Base-by-base conservation (phyloP, 108 stramenopile genomes). In the Conticribra weissflogii region DNA sequence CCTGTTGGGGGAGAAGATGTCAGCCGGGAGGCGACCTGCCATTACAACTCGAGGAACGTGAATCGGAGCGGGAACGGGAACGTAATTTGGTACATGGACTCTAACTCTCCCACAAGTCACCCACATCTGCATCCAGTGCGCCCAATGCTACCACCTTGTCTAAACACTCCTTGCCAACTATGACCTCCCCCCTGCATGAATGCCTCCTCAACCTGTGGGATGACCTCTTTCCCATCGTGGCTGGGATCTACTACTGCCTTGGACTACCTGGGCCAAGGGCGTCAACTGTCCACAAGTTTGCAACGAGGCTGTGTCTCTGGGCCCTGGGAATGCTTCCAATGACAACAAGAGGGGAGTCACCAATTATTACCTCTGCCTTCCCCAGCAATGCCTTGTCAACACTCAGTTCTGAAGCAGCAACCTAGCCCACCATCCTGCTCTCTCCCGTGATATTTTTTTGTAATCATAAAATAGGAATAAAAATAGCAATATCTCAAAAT, bases 191-290 rank as follows among this genome's bases (percentile, higher is more conserved):
- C 16, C 88, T 87, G 49, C 85, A 87, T 19, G 88, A 90, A 58
- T 82, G 76, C 61, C 53, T 94, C 27, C 61, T 92, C 28, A 90
- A 94, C 76, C 90, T 91, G 63, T 94, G 93, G 93, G 93, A 89
- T 46, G 90, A 90, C 56, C 68, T 88, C 45, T 83, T 94, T 34
- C 85, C 88, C 25, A 57, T 52, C 0, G 78, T 88, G 3, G 71
- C 79, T 3, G 62, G 63, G 0, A 85, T 94, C 16, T 89, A 91
- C 28, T 90, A 77, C 63, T 87, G 84, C 65, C 89, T 92, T 63
- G 57, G 72, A 1, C 65, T 88, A n/a, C 74, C 89, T 9, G 88
- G 91, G 3, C 93, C 93, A 9, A 71, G 93, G 44, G 68, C 81
- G 49, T 83, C 85, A 0, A 46, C 60, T 0, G 58, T 94, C 46